These are phyloP conservation scores for Setaria viridis DNA, from an alignment of 202 grass and related monocot species.

Conservation along the genomic window DNA sequence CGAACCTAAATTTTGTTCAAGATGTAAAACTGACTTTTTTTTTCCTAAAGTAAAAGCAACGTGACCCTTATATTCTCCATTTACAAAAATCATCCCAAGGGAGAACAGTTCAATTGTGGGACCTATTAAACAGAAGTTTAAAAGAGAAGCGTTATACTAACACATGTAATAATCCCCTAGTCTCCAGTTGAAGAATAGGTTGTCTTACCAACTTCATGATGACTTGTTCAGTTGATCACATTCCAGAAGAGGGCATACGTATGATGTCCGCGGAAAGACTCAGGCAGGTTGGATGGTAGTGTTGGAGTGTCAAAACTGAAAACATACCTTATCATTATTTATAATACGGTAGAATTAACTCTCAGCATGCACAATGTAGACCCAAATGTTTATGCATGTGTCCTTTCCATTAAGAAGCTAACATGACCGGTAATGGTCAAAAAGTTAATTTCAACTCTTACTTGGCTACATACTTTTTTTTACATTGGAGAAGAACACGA, in stretches of 20 bases:
- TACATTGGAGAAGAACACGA: neutral
- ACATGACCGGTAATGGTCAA: neutral
- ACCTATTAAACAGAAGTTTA: neutral
- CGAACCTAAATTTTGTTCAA: too few species aligned
- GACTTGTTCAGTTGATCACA: slow-evolving; percentile 10
- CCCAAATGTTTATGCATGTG: neutral
- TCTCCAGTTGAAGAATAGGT: slow-evolving; percentile 6
- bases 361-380: neutral
- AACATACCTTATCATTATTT: neutral
- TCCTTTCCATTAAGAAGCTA: neutral
- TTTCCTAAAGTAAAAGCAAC: neutral
- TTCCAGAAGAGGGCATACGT: slow-evolving; percentile 30
- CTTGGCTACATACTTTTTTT: neutral
- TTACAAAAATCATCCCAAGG: neutral
- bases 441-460: slow-evolving; percentile 17
- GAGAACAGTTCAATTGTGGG: slow-evolving; percentile 9
- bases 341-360: neutral
- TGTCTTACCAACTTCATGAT: neutral
- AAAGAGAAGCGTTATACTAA: neutral
- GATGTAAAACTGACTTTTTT: too few species aligned
- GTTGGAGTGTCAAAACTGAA: slow-evolving; percentile 24
- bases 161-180: neutral
- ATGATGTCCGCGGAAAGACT: slow-evolving; percentile 15
- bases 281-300: neutral
- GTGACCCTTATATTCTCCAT: too few species aligned